Base-by-base conservation (phyloP, 495 filamentous ascomycete genomes). In the Trichoderma gamsii region DNA sequence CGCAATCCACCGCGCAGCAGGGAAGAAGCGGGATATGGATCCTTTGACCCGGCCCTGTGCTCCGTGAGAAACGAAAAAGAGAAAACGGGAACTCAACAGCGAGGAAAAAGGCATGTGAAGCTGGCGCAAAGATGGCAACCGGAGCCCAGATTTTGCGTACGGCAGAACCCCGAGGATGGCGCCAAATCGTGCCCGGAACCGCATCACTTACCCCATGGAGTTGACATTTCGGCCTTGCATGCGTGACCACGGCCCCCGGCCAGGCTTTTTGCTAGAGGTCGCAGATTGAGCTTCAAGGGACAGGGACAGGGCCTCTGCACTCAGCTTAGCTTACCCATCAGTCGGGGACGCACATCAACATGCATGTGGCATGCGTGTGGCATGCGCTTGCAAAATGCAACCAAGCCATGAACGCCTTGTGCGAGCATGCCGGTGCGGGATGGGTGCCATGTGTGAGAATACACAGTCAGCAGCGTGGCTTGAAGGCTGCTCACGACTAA, bases 251-350 rank as follows among this genome's bases (percentile, higher is more conserved):
- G 44, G 18, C 49, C 49, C 49, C 49, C 51, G 51, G 16, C 51
- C 16, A n/a, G 16, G n/a, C 21, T 56, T 56, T 56, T 11, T 21
- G 18, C n/a, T 21, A 25, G 51, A 25, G 51, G 56, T 61, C 27
- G 56, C 12, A 61, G 56, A 15, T 29, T 29, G 25, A 61, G 56
- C 13, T 29, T 13, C 56, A 61, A 5, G 56, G 56, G 56, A 61
- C 56, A 61, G 56, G 56, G 56, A 16, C 56, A 61, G 23, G 56
- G 56, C 23, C 56, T 29, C 12, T 21, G n/a, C 18, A 3, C 23
- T 61, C 56, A 61, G 56, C 56, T 61, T 61, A 61, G 56, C 56
- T 61, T 61, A 61, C 56, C 56, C 56, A 61, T 61, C 56, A 61
- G 25, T 61, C 56, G 56, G 56, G 29, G 56, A 29, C 56, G 56